Percentiles rank a stretch among this genome's conserved stretches.
Conservation (phyloP, 257 asterid genomes). For the Eustoma russellianum region DNA sequence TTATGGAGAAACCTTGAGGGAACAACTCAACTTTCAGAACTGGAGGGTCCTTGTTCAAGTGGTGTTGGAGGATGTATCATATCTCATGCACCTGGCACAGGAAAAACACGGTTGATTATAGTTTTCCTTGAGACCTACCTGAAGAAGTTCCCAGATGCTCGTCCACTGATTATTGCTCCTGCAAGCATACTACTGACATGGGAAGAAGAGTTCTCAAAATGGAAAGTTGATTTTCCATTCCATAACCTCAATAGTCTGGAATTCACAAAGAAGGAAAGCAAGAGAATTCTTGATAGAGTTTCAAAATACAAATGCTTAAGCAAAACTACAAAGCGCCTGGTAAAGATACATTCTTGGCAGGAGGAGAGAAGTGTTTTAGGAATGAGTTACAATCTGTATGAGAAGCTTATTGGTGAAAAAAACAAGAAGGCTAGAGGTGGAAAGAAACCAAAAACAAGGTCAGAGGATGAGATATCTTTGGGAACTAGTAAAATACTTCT, state of each 20-base stretch:
- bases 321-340: slow-evolving; percentile 19
- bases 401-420: slow-evolving; percentile 30
- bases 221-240: slow-evolving; percentile 46
- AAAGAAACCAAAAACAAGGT: not conserved
- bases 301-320: not conserved
- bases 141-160: slow-evolving; percentile 33
- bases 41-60: slow-evolving; percentile 17
- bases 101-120: slow-evolving; percentile 49
- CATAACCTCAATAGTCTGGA: slow-evolving; percentile 35
- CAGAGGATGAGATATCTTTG: not conserved
- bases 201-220: slow-evolving; percentile 56
- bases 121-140: slow-evolving; percentile 41
- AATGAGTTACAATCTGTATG: slow-evolving; percentile 45
- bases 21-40: slow-evolving; percentile 25
- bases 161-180: slow-evolving; percentile 48
- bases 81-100: slow-evolving; percentile 74
- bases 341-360: slow-evolving; percentile 33
- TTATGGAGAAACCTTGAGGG: slow-evolving; percentile 60
- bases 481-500: slow-evolving; percentile 28
- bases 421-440: not conserved
- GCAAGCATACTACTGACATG: slow-evolving; percentile 62
- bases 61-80: slow-evolving; percentile 63
- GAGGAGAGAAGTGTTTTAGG: slow-evolving; percentile 31
- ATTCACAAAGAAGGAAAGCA: slow-evolving; percentile 17
- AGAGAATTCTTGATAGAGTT: slow-evolving; percentile 7